A percentile compares a stretch with the other conserved stretches of the same genome.
Conservation (phyloP, 139 green algal species). For the Nannochloris sp. region DNA sequence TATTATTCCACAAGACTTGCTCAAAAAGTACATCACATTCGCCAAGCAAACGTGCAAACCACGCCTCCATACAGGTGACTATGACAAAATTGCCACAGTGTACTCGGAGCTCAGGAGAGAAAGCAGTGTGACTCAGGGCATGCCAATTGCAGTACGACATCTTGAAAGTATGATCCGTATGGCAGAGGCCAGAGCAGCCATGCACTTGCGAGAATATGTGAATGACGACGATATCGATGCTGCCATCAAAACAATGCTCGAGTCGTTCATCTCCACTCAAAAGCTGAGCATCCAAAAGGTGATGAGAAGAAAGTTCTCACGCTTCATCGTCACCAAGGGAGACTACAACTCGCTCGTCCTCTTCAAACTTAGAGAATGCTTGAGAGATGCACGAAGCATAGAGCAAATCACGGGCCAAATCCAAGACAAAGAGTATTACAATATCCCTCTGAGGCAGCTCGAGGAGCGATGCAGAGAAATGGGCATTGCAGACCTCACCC, state of each 20-base stretch:
- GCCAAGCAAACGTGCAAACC: constrained; percentile 74
- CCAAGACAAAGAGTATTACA: constrained; percentile 17
- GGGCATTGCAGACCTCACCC: constrained; percentile 65
- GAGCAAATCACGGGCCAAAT: constrained; percentile 22
- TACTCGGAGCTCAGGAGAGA: constrained; percentile 71
- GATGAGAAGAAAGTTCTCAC: constrained; percentile 65
- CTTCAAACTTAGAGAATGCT: constrained; percentile 55
- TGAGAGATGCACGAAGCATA: constrained; percentile 41
- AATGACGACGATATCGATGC: constrained; percentile 71
- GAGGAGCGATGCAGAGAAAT: constrained; percentile 74
- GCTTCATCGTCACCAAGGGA: constrained; percentile 64
- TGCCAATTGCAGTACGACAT: constrained; percentile 95
- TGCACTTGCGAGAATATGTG: constrained; percentile 91
- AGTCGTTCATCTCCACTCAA: constrained; percentile 92
- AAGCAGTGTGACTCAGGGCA: constrained; percentile 68
- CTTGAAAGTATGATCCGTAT: constrained; percentile 97
- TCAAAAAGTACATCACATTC: constrained; percentile 97
- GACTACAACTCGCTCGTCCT: constrained; percentile 87
- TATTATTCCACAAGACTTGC: constrained; percentile 73
- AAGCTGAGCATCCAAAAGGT: constrained; percentile 89
- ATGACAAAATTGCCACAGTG: constrained; percentile 71
- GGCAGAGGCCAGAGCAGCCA: constrained; percentile 84
- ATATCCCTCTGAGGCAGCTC: constrained; percentile 30
- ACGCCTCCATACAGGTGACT: constrained; percentile 52
- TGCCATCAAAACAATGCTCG: constrained; percentile 81